A percentile compares a stretch with the other conserved stretches of the same genome.
Conservation (phyloP, 139 green algal genomes). For the Pleodorina starrii region DNA sequence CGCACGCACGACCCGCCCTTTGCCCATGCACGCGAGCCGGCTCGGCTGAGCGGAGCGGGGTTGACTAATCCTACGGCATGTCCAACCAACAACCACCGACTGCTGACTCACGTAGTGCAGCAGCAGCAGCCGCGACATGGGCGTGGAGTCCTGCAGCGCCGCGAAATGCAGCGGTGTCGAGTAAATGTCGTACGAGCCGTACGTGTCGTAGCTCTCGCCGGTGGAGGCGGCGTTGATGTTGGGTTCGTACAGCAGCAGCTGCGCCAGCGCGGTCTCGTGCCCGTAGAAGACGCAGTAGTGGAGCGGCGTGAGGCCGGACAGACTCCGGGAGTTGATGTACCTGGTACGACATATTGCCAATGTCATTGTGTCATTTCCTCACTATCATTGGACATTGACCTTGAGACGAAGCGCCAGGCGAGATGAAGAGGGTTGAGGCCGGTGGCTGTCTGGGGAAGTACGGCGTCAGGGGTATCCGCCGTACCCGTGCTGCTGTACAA, state of each 20-base stretch:
- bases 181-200: neutral
- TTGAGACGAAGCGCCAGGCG: no score
- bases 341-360: neutral
- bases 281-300: slow-evolving; percentile 31
- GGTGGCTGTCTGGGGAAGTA: no score
- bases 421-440: no score
- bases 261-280: neutral
- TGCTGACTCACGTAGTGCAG: slow-evolving; percentile 22
- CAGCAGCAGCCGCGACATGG: neutral
- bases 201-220: slow-evolving; percentile 14
- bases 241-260: slow-evolving; percentile 15
- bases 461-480: no score
- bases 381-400: no score
- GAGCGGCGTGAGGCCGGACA: slow-evolving; percentile 19
- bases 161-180: slow-evolving; percentile 41
- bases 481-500: no score
- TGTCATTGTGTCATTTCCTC: no score
- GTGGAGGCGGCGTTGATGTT: slow-evolving; percentile 35
- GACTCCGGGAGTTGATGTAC: slow-evolving; percentile 7
- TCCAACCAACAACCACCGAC: no score
- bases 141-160: neutral
- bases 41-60: no score
- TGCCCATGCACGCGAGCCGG: no score
- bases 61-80: no score
- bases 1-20: no score